Evolutionary conservation across 2,329 filamentous ascomycete genomes (phyloP).

Genomic region (Trichophyton schoenleinii): DNA sequence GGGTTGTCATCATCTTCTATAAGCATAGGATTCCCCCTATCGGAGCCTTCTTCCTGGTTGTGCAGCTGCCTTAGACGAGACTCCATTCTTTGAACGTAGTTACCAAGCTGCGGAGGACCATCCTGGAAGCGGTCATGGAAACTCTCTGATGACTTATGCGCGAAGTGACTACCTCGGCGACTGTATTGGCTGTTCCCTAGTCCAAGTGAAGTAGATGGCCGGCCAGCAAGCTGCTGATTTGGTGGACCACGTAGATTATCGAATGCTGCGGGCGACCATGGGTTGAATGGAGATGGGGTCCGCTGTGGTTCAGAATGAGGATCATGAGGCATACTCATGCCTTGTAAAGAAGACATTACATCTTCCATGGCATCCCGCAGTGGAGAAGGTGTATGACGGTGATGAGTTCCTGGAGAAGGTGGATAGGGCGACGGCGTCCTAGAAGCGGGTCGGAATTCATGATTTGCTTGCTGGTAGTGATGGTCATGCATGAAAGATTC

Average conservation of each 20-base stretch:
- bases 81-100: conserved; percentile 89
- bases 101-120: conserved; percentile 60
- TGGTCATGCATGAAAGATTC: conserved; percentile 22
- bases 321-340: conserved; percentile 56
- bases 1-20: conserved; percentile 38
- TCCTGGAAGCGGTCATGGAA: conserved; percentile 42
- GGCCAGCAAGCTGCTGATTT: conserved; percentile 25
- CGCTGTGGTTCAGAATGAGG: conserved; percentile 42
- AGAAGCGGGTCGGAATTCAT: conserved; percentile 27
- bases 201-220: conserved; percentile 64
- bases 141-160: conserved; percentile 36
- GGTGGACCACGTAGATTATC: conserved; percentile 37
- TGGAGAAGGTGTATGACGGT: conserved; percentile 73
- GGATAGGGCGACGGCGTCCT: conserved; percentile 38
- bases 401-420: conserved; percentile 52
- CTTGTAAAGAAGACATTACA: conserved; percentile 87
- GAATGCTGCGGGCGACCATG: conserved; percentile 89
- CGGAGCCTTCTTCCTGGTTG: conserved; percentile 31
- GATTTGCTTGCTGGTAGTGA: conserved; percentile 28
- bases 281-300: conserved; percentile 42
- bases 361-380: conserved; percentile 93
- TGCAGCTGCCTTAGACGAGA: conserved; percentile 62
- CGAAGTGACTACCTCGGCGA: conserved; percentile 41
- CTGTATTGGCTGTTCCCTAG: conserved; percentile 41
- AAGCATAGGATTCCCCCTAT: conserved; percentile 37